Percentiles rank a stretch among this genome's conserved stretches.
These are phyloP conservation scores for Bipolaris oryzae DNA, from an alignment of 2,329 filamentous ascomycete species.

Conservation along the genomic window DNA sequence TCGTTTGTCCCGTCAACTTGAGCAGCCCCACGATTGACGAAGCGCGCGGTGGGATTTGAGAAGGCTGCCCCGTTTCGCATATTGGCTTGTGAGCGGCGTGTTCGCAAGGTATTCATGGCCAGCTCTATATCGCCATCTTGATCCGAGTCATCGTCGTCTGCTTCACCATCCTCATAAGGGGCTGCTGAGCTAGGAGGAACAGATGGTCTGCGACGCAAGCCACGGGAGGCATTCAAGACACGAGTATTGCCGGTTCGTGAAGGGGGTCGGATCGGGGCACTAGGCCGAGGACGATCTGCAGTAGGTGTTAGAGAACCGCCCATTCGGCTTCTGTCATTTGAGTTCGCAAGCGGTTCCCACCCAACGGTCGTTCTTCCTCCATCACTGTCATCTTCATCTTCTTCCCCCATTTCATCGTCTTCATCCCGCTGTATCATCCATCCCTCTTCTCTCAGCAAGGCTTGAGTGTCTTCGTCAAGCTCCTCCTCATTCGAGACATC, in stretches of 20 bases:
- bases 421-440: conserved; percentile 50
- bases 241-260: conserved; percentile 45
- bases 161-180: conserved; percentile 51
- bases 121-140: conserved; percentile 47
- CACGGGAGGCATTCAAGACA: conserved; percentile 44
- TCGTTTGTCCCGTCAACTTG: conserved; percentile 36
- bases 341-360: conserved; percentile 54
- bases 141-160: conserved; percentile 52
- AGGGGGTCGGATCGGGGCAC: conserved; percentile 48
- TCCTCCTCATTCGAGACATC: conserved; percentile 46
- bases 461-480: conserved; percentile 49
- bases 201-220: conserved; percentile 48
- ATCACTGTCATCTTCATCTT: conserved; percentile 50
- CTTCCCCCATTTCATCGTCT: conserved; percentile 48
- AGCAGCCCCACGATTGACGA: conserved; percentile 32
- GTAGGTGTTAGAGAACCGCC: conserved; percentile 55
- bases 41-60: conserved; percentile 30
- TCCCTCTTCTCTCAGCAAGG: conserved; percentile 43
- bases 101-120: conserved; percentile 44
- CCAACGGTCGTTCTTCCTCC: conserved; percentile 53
- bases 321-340: conserved; percentile 53
- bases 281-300: conserved; percentile 53
- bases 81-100: conserved; percentile 43
- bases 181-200: conserved; percentile 43
- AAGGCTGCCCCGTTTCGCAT: conserved; percentile 39